These are phyloP conservation scores for Colletotrichum somersetense DNA, from an alignment of 2,329 filamentous ascomycete genomes.

Conservation along the genomic window DNA sequence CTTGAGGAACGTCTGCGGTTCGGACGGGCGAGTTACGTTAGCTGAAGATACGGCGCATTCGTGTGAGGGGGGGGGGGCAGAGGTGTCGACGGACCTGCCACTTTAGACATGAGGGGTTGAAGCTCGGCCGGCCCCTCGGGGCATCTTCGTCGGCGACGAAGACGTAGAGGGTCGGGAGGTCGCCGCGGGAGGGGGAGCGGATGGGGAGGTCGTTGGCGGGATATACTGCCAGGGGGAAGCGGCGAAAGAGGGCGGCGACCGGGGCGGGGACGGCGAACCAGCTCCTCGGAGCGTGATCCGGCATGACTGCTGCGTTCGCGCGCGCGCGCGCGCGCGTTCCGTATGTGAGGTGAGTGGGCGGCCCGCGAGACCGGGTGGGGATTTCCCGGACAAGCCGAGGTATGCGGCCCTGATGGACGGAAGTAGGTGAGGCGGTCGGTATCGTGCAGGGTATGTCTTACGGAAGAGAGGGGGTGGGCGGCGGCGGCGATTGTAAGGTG, in stretches of 20 bases:
- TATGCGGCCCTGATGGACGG: constrained; percentile 1
- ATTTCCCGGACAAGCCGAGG: not conserved
- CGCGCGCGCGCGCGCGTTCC: not conserved
- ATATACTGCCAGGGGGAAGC: constrained; percentile 83
- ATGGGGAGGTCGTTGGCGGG: constrained; percentile 80
- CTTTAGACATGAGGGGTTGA: constrained; percentile 93
- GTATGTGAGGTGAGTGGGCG: constrained; percentile 5
- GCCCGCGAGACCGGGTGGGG: constrained; percentile 20
- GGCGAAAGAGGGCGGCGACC: constrained; percentile 85
- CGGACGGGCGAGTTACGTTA: constrained; percentile 21
- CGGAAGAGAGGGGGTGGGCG: not conserved
- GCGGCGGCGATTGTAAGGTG: not conserved
- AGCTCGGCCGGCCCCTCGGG: constrained; percentile 74
- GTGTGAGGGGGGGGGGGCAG: not conserved
- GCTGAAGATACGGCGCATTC: not conserved
- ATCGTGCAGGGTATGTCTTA: not conserved
- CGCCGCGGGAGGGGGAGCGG: constrained; percentile 61
- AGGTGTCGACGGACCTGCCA: constrained; percentile 81
- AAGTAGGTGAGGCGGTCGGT: not conserved
- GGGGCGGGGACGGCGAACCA: constrained; percentile 76
- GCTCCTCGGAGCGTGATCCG: constrained; percentile 44
- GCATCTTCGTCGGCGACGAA: constrained; percentile 79
- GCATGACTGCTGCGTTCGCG: constrained; percentile 23
- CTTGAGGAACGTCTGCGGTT: constrained; percentile 80
- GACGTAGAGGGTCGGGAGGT: constrained; percentile 75